Conservation (phyloP, 352 stramenopile species). For the Salisapilia sapeloensis region DNA sequence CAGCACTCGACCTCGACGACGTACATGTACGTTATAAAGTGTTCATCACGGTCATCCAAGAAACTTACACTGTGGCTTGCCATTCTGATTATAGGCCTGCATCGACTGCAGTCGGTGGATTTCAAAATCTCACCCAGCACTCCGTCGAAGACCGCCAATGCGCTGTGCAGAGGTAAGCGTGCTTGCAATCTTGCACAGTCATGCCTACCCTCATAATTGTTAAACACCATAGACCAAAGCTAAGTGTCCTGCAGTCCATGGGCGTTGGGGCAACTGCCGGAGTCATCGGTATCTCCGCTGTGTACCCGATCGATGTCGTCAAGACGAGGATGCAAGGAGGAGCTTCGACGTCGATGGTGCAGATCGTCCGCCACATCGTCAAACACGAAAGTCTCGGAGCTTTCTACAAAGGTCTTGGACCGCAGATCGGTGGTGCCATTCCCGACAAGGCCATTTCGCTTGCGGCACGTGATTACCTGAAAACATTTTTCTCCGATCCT, state of each 20-base stretch:
- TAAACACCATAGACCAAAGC: too few species aligned
- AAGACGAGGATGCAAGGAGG: conserved; percentile 78
- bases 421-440: conserved; percentile 54
- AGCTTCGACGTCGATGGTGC: conserved; percentile 28
- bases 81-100: too few species aligned
- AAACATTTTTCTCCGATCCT: conserved; percentile 50
- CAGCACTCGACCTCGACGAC: too few species aligned
- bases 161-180: too few species aligned
- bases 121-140: too few species aligned
- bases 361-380: conserved; percentile 41
- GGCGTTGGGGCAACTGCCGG: conserved; percentile 64
- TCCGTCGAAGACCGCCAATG: too few species aligned
- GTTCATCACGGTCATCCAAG: too few species aligned
- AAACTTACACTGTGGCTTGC: too few species aligned
- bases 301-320: conserved; percentile 72
- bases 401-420: conserved; percentile 66
- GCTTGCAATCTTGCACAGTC: too few species aligned
- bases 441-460: conserved; percentile 70
- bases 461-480: conserved; percentile 61
- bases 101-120: too few species aligned
- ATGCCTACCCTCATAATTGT: too few species aligned
- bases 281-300: conserved; percentile 64
- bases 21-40: too few species aligned
- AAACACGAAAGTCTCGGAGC: conserved; percentile 35
- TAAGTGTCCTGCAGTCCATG: conserved; percentile 59